Evolutionary conservation across 176 grass and related monocot genomes (phyloP), one percentile per base, ranked within the genome.

Genomic region (Carex scoparia): DNA sequence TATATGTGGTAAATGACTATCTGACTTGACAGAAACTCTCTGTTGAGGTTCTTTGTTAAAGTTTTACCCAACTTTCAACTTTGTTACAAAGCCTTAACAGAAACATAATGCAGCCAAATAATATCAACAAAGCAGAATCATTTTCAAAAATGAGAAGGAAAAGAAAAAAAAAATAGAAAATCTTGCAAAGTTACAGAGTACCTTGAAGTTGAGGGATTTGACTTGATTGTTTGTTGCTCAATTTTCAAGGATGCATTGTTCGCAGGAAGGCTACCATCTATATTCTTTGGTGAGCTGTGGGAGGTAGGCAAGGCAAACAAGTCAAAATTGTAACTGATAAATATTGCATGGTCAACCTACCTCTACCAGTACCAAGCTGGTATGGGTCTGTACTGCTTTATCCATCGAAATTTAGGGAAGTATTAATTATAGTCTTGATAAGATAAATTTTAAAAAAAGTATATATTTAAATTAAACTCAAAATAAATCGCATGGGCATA

Each of bases 191-290:
- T 57, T 78, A 56, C 28, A 57, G 30, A 12, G 5, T 78, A 78
- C 71, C 71, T 54, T 70, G 37, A 76, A 87, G 32, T 85, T 82
- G 60, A 31, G 80, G 66, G 78, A 98, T 89, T 93, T 81, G 79
- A 33, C 74, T 87, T 80, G 44, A 84, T 49, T 67, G 87, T 56
- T 90, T 89, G 74, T 42, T 81, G 75, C 69, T 68, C 80, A 62
- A n/a, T 82, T 88, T 80, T 89, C 33, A 82, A 38, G 57, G 84
- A 56, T 84, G 68, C 28, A 51, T 81, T 79, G 87, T 77, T 84
- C 40, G 77, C 9, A 92, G 74, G 32, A 86, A 84, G 19, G 7
- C 85, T 87, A 78, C 70, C 55, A 23, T 31, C 87, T 83, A 59
- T 67, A 68, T 31, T 94, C 79, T 79, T 82, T 51, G 77, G 13